Base-by-base conservation (phyloP, 2,329 filamentous ascomycete genomes). In the Ophiosphaerella korrae region DNA sequence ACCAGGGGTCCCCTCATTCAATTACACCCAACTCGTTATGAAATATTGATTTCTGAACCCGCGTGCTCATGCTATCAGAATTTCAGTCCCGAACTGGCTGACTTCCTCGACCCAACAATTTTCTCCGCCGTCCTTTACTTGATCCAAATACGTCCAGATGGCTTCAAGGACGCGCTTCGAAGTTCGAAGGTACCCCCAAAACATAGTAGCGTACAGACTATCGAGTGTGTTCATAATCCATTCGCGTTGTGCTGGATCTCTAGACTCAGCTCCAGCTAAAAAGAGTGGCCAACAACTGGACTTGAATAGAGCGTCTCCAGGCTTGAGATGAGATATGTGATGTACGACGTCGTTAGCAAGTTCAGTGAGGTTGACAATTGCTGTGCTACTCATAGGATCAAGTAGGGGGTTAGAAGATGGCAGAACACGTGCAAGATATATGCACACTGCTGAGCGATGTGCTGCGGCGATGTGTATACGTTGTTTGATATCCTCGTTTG, bases 231-330 rank as follows among this genome's bases (percentile, higher is more conserved):
- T 72, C 62, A 82, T 70, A n/a, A 80, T 76, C 82, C 82, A 84
- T 3, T 68, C 73, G 34, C 82, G 74, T 49, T 78, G 78, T 32
- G 73, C 69, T 0, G 71, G 66, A 45, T 81, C 76, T 36, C 75
- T 75, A 3, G 80, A 79, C 59, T 84, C 82, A 0, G 82, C 82
- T 1, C 83, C 83, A 2, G 80, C 81, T 26, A 85, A 77, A 55
- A 85, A 84, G 0, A 82, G 75, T 1, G 83, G 82, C 82, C 82
- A 85, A n/a, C 80, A 80, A 2, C 82, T 83, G 7, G 80, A 83
- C 63, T 84, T 85, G 73, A 83, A 85, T 36, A 84, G 75, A 6
- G 78, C 76, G 58, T 83, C 80, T 2, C 74, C 66, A 16, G 77
- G 75, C 24, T 73, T 74, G 32, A 85, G 76, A 45, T 75, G 71